These are phyloP conservation scores for Lasiosphaeriaceae sp. DNA, from an alignment of 495 filamentous ascomycete species.

Conservation along the genomic window DNA sequence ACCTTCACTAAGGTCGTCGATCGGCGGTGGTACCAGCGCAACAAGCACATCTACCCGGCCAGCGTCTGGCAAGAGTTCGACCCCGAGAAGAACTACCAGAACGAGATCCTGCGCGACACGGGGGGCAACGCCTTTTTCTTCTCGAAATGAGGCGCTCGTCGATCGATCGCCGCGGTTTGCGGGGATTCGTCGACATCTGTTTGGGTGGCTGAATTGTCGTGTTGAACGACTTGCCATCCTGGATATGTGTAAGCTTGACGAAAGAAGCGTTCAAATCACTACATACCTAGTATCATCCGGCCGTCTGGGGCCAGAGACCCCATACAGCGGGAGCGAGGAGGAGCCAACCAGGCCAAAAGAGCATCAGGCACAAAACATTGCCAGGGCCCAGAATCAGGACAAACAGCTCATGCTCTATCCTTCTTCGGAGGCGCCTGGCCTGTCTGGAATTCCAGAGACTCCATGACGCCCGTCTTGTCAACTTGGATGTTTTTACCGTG, in stretches of 20 bases:
- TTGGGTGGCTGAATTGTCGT: background rate
- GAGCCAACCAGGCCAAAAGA: constrained; percentile 51
- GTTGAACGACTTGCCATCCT: background rate
- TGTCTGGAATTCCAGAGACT: constrained; percentile 30
- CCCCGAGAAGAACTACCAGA: constrained; percentile 77
- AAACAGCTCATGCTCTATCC: constrained; percentile 42
- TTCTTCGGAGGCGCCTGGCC: constrained; percentile 31
- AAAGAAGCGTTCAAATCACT: background rate
- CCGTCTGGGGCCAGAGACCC: constrained; percentile 12
- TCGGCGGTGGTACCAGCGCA: constrained; percentile 90
- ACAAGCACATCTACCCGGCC: constrained; percentile 97
- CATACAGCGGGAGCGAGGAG: constrained; percentile 24
- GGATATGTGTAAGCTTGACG: background rate
- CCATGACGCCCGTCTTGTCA: constrained; percentile 8
- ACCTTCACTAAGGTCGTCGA: constrained; percentile 92
- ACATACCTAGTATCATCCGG: constrained; percentile 19
- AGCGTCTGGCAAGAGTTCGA: constrained; percentile 96
- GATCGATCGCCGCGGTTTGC: background rate
- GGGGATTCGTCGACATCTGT: background rate
- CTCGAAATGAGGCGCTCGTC: constrained; percentile 32
- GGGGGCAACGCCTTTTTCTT: constrained; percentile 95
- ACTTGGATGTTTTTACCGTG: background rate
- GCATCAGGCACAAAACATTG: constrained; percentile 33
- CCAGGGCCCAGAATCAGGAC: constrained; percentile 40
- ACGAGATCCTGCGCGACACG: constrained; percentile 74